phyloP scores from a whole-genome alignment of 2,329 filamentous ascomycete species.

The Alternaria incomplexa region DNA sequence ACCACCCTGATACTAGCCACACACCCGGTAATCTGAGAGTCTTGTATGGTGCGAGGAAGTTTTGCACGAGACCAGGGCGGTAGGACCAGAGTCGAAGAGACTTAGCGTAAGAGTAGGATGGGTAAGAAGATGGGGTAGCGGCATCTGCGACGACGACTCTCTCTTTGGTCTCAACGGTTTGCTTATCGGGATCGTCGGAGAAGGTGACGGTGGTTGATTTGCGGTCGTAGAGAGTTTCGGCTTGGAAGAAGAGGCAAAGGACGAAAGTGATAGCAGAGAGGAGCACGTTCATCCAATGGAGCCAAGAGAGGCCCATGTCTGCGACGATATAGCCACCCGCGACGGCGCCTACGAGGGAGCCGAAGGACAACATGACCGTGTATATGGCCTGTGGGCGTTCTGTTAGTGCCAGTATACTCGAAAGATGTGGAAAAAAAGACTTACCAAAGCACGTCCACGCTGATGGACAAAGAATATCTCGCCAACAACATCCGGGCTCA shows the following conservation, averaged over 20 bases:
- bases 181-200: conserved; percentile 17
- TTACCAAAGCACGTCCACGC: conserved; percentile 49
- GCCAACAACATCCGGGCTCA: conserved; percentile 50
- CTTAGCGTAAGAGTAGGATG: conserved; percentile 41
- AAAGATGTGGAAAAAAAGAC: not conserved
- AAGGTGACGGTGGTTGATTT: conserved; percentile 18
- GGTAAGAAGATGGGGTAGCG: conserved; percentile 22
- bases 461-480: conserved; percentile 54
- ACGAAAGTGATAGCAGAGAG: conserved; percentile 41
- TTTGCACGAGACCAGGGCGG: conserved; percentile 39
- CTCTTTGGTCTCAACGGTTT: conserved; percentile 27
- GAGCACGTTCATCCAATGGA: conserved; percentile 52
- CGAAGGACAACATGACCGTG: conserved; percentile 48
- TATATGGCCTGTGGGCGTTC: conserved; percentile 45
- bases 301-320: conserved; percentile 43
- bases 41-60: conserved; percentile 48
- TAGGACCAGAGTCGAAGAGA: conserved; percentile 48
- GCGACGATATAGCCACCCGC: conserved; percentile 51
- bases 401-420: not conserved
- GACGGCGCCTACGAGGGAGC: conserved; percentile 49
- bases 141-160: conserved; percentile 7
- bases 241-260: conserved; percentile 46
- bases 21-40: conserved; percentile 50
- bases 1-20: conserved; percentile 52
- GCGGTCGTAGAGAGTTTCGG: conserved; percentile 51